Conservation (phyloP, 805 yeast genomes). For the Pichia ethanolica region DNA sequence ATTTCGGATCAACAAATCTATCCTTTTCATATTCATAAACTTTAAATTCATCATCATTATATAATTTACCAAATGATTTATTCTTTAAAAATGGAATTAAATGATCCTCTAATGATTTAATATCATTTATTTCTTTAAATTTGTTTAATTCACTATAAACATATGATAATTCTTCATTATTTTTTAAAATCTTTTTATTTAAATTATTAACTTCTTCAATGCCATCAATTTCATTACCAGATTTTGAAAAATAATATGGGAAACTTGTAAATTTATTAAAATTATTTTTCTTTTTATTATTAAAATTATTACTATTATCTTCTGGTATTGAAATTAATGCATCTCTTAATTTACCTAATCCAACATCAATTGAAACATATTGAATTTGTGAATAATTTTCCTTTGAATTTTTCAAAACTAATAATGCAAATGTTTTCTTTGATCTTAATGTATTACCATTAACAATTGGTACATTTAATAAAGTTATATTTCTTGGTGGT, state of each 20-base stretch:
- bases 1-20: conserved; percentile 51
- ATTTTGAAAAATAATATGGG: conserved; percentile 17
- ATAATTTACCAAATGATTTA: neutral
- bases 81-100: conserved; percentile 26
- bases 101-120: conserved; percentile 24
- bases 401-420: conserved; percentile 33
- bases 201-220: conserved; percentile 20
- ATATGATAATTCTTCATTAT: conserved; percentile 21
- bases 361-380: conserved; percentile 48
- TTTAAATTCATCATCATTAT: conserved; percentile 21
- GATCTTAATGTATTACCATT: conserved; percentile 37
- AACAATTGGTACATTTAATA: conserved; percentile 29
- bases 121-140: conserved; percentile 19
- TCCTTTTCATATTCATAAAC: conserved; percentile 61
- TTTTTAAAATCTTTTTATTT: conserved; percentile 15
- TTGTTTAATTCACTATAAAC: conserved; percentile 23
- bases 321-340: conserved; percentile 50
- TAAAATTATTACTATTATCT: neutral
- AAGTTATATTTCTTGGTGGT: conserved; percentile 23
- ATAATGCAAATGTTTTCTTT: conserved; percentile 35
- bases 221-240: conserved; percentile 17
- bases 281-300: conserved; percentile 9
- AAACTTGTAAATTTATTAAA: conserved; percentile 6
- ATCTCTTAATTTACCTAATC: conserved; percentile 60
- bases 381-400: conserved; percentile 38